Evolutionary conservation across 2,329 filamentous ascomycete genomes (phyloP), one percentile per base, ranked within the genome.

Genomic region (Talaromyces sp.): DNA sequence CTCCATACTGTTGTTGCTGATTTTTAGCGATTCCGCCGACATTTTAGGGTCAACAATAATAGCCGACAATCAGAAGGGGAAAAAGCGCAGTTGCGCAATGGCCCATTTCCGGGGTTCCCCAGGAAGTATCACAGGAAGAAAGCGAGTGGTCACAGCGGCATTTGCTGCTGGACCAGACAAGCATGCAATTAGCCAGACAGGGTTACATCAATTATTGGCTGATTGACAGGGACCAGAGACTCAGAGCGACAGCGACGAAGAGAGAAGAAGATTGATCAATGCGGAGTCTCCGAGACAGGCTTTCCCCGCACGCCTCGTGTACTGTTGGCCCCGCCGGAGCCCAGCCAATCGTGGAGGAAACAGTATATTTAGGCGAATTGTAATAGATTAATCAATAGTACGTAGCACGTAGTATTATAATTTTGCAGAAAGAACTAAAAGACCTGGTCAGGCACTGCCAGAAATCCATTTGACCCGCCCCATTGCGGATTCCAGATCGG

Each of bases 401-500:
- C n/a, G n/a, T n/a, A n/a, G n/a, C n/a, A n/a, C n/a, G n/a, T n/a
- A n/a, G n/a, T n/a, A n/a, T n/a, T n/a, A n/a, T n/a, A n/a, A n/a
- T n/a, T n/a, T 29, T 29, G 27, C 27, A 4, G 31, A 32, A 31
- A 35, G 5, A 6, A 6, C 17, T 35, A 35, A 17, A 6, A 35
- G 14, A 38, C 8, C 5, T 46, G 21, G 9, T 12, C 19, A 8
- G 19, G n/a, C n/a, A 46, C 21, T 38, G n/a, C 43, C 17, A 24
- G n/a, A 46, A 46, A 46, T 11, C 6, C 4, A 46, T 46, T 46
- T 8, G 43, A 4, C 4, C 43, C 21, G 8, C 17, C 27, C 27
- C 51, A 54, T 65, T 60, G 61, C 61, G 56, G 63, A 67, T 50
- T 35, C 51, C 51, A 54, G 31, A 54, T 29, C 26, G 51, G 51